Conservation (phyloP, 2,329 filamentous ascomycete genomes). For the Trichoderma sp. region DNA sequence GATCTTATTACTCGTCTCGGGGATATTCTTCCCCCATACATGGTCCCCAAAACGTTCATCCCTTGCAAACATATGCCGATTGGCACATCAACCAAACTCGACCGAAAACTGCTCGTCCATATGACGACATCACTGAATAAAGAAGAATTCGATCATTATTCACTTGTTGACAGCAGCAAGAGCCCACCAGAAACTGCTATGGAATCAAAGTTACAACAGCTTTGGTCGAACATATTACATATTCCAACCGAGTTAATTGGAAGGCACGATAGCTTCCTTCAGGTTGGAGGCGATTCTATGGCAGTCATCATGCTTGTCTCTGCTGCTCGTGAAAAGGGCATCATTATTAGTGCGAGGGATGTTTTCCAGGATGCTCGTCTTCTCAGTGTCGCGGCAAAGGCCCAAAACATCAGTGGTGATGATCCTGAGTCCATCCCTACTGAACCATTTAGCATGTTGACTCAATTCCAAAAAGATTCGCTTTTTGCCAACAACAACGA, state of each 20-base stretch:
- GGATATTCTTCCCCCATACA: neutral
- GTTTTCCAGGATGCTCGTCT: slow-evolving; percentile 23
- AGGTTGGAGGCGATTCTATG: slow-evolving; percentile 25
- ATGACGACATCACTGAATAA: neutral
- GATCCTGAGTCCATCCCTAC: neutral
- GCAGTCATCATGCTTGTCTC: neutral
- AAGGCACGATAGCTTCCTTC: slow-evolving; percentile 23
- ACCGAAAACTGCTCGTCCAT: neutral
- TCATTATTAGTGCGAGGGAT: slow-evolving; percentile 18
- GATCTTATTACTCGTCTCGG: neutral
- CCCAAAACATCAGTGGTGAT: neutral
- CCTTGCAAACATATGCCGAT: neutral
- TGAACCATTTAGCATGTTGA: neutral
- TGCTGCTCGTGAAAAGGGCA: neutral
- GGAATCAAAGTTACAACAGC: neutral
- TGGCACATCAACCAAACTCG: neutral
- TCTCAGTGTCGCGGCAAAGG: neutral
- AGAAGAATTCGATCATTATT: neutral
- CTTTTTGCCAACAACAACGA: neutral
- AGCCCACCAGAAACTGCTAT: neutral
- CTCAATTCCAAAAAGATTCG: neutral
- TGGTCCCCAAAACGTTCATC: neutral
- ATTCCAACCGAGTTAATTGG: slow-evolving; percentile 17
- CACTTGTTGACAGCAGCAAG: neutral
- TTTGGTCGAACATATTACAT: slow-evolving; percentile 1